These are phyloP conservation scores for Fusarium redolens DNA, from an alignment of 2,329 filamentous ascomycete species.

Conservation along the genomic window DNA sequence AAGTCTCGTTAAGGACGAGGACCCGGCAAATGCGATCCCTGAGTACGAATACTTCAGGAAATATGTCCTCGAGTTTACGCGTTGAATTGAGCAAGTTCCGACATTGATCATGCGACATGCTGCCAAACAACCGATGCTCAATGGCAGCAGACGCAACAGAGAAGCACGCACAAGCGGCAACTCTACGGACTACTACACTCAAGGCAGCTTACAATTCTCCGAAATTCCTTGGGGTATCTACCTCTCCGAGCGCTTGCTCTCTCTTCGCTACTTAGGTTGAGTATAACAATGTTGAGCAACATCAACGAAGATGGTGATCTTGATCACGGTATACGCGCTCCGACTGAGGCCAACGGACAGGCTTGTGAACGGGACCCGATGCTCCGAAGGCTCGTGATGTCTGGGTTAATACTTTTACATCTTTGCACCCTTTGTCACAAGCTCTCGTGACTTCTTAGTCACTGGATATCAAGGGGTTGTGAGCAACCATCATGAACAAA, in stretches of 20 bases:
- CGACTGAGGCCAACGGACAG: not conserved
- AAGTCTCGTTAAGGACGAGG: not conserved
- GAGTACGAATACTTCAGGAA: too few species aligned
- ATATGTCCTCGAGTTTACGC: accelerated
- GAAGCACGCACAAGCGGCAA: not conserved
- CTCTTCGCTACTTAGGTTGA: too few species aligned
- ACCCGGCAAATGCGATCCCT: not conserved
- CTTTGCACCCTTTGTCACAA: accelerated
- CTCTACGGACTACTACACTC: not conserved
- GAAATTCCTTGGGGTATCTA: too few species aligned
- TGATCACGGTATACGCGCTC: not conserved
- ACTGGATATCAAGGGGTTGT: not conserved
- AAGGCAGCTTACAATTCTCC: not conserved
- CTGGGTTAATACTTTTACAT: accelerated
- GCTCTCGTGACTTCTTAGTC: not conserved
- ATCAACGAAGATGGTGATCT: not conserved
- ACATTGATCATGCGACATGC: not conserved
- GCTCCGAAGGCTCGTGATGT: not conserved
- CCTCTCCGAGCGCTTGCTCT: not conserved
- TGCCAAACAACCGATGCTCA: not conserved
- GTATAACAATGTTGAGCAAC: not conserved
- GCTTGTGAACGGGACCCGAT: not conserved
- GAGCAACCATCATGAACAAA: not conserved
- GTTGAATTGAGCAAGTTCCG: too few species aligned
- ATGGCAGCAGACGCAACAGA: not conserved